These are phyloP conservation scores for Hymenotorrendiella dingleyae DNA, from an alignment of 2,329 filamentous ascomycete genomes.

Conservation along the genomic window DNA sequence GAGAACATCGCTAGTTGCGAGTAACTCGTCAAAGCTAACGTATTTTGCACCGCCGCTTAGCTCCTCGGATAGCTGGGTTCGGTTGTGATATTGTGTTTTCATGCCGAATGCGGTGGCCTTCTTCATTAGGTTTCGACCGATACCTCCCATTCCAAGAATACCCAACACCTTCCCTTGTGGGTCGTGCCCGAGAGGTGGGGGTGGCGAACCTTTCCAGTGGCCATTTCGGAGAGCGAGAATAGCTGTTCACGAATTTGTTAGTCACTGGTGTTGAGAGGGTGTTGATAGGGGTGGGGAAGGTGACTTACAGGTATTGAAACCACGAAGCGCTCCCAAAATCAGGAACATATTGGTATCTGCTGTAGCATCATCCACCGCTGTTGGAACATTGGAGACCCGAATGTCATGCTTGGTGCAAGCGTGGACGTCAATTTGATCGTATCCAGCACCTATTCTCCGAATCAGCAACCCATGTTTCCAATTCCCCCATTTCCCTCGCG, in stretches of 20 bases:
- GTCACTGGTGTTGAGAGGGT: not conserved
- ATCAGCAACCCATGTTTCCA: not conserved
- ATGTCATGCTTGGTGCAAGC: slow-evolving; percentile 64
- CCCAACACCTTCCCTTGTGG: slow-evolving; percentile 73
- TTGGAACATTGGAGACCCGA: slow-evolving; percentile 75
- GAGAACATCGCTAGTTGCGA: slow-evolving; percentile 66
- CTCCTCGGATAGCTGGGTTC: slow-evolving; percentile 52
- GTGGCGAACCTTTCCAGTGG: slow-evolving; percentile 57
- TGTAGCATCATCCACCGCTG: slow-evolving; percentile 74
- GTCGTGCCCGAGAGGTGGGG: slow-evolving; percentile 63
- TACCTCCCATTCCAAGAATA: slow-evolving; percentile 82
- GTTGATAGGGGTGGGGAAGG: not conserved
- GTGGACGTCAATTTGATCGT: slow-evolving; percentile 72
- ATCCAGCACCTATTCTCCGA: slow-evolving; percentile 60
- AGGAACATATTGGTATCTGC: slow-evolving; percentile 78
- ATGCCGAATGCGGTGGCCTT: slow-evolving; percentile 74
- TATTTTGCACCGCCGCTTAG: slow-evolving; percentile 54
- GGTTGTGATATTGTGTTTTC: slow-evolving; percentile 70
- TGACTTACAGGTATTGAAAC: slow-evolving; percentile 51
- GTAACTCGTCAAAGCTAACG: slow-evolving; percentile 66
- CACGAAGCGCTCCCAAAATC: slow-evolving; percentile 71
- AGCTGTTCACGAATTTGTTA: slow-evolving; percentile 25
- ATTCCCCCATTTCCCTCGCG: not conserved
- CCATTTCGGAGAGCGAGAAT: slow-evolving; percentile 61
- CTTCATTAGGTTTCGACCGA: slow-evolving; percentile 69